phyloP scores from a whole-genome alignment of 306 rosid genomes.

The Fragaria iinumae region DNA sequence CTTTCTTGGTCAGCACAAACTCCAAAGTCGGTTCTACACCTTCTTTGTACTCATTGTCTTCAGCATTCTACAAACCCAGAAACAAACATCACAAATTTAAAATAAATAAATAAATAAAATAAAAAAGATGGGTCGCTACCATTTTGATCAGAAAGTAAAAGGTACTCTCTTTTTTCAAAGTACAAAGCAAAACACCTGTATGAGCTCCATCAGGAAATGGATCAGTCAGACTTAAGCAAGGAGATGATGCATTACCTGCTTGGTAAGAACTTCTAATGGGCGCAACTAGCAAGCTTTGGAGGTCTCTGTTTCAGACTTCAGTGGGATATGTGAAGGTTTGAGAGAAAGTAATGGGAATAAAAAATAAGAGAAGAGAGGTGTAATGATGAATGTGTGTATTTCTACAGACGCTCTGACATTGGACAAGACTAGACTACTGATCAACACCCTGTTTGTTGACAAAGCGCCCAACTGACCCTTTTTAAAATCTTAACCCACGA shows the following conservation, averaged over 20 bases:
- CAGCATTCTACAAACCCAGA: conserved; percentile 11
- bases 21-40: conserved; percentile 27
- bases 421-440: not conserved
- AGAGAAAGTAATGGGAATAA: not conserved
- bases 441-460: too few relatives aligned
- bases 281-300: too few relatives aligned
- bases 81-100: not conserved
- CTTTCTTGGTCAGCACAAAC: conserved; percentile 19
- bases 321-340: not conserved
- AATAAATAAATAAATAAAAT: too few relatives aligned
- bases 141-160: not conserved
- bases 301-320: too few relatives aligned
- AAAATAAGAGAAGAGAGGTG: not conserved
- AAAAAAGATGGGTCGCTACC: too few relatives aligned
- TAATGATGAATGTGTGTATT: not conserved
- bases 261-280: too few relatives aligned
- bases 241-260: not conserved
- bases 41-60: conserved; percentile 17
- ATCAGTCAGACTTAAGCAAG: not conserved
- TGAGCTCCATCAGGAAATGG: conserved; percentile 26
- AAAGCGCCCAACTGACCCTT: too few relatives aligned
- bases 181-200: not conserved
- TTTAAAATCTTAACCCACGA: too few relatives aligned
- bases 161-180: too few relatives aligned
- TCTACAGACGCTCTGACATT: not conserved